A percentile compares a stretch with the other conserved stretches of the same genome.
Evolutionary conservation across 1,139 yeast genomes (phyloP).

Genomic region (Kodamaea fungicola): DNA sequence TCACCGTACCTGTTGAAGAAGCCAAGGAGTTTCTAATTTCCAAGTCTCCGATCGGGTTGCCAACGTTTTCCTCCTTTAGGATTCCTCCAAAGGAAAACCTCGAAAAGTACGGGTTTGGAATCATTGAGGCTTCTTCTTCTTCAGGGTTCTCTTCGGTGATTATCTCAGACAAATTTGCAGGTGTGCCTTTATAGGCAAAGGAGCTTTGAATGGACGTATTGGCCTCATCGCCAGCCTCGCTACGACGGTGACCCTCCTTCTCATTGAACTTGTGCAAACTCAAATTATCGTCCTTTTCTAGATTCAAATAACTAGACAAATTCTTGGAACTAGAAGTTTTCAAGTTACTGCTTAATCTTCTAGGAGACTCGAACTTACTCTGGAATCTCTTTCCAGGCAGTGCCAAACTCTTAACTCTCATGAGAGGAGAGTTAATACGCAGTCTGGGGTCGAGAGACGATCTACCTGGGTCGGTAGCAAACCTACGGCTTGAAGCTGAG

Average conservation of each 20-base stretch:
- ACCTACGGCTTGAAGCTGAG: constrained; percentile 10
- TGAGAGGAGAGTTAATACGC: constrained; percentile 23
- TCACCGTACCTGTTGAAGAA: constrained; percentile 28
- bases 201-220: constrained; percentile 5
- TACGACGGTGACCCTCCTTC: constrained; percentile 1
- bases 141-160: constrained; percentile 4
- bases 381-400: constrained; percentile 22
- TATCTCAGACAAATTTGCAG: constrained; percentile 12
- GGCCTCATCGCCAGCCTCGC: not conserved
- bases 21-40: constrained; percentile 27
- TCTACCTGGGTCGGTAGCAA: constrained; percentile 16
- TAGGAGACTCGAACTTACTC: constrained; percentile 25
- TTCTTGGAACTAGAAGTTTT: constrained; percentile 47
- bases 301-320: constrained; percentile 30
- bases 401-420: constrained; percentile 38
- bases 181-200: constrained; percentile 23
- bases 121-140: constrained; percentile 15
- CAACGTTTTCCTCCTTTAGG: constrained; percentile 5
- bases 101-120: constrained; percentile 47
- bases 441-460: constrained; percentile 39
- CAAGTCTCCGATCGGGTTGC: constrained; percentile 25
- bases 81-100: constrained; percentile 43
- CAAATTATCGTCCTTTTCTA: constrained; percentile 3
- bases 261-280: constrained; percentile 5
- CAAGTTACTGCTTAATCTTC: constrained; percentile 21